Base-by-base conservation (phyloP, 768 basidiomycete genomes). In the Hygrocybe punicea region DNA sequence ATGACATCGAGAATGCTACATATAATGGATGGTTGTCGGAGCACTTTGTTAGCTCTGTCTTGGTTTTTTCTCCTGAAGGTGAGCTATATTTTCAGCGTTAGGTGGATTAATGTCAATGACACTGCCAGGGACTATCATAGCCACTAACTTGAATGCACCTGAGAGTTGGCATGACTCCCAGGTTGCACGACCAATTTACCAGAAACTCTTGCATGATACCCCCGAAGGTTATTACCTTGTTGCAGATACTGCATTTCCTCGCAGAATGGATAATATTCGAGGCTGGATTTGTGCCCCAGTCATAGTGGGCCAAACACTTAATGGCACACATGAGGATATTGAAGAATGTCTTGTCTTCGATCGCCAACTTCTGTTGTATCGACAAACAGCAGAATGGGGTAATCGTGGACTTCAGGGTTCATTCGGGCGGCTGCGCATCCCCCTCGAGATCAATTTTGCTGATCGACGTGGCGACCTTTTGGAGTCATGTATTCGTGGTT, bases 301-400 rank as follows among this genome's bases (percentile, higher is more conserved):
- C 9, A 80, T 78, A 58, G 49, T 52, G 6, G 74, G 72, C 2
- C 55, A 65, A 9, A 54, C 50, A 0, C 50, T 72, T 1, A 62
- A 58, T 5, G 56, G 39, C 9, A 63, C 64, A 51, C 23, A 29
- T 4, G 48, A 53, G 6, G 64, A 70, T n/a, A 63, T 66, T 10
- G 61, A 59, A 66, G 23, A 16, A 59, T 0, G 45, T 74, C 4
- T 60, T 0, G 45, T 74, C 4, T 73, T 70, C 53, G 67, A 81
- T 61, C 49, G 64, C 1, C 62, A 81, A 56, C 69, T 82, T 0
- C 62, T 81, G 0, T 78, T 76, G 3, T 80, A 66, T 58, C 62
- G 71, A 1, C 80, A 83, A 61, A 76, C 80, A 1, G 78, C 78
- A 13, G 79, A 83, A 60, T 82, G 79, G 82, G 80, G 80, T 0